Evolutionary conservation across 192 early-diverging fungal genomes (phyloP), one percentile per base, ranked within the genome.

Genomic region (Obelidium mucronatum): DNA sequence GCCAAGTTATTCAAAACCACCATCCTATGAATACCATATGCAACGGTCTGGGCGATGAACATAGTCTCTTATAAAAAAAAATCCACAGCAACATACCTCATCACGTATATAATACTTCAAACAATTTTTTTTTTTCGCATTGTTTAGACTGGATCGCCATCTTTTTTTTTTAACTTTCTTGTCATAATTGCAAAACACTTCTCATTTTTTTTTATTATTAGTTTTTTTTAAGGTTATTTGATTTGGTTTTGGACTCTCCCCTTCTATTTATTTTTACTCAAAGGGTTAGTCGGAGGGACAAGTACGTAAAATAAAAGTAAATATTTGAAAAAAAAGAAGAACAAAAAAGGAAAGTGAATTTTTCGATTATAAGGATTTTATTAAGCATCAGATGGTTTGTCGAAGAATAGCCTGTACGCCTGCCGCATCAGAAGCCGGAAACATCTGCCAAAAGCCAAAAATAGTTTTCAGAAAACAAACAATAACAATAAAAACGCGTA

Each of bases 11-110:
- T 13, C 67, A 3, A 37, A 40, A 35, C 76, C 76, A 22, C 76
- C 76, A 22, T 61, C 76, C 24, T 77, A 70, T 61, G 76, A 77
- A 37, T 37, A 68, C 53, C 76, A 77, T 54, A 53, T 77, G 67
- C 30, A 74, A 34, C 64, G 51, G 58, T 61, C 35, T 53, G 60
- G 73, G 22, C 73, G 73, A 19, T 64, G 60, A 40, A 55, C 28
- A 15, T 34, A 8, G 33, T 65, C 63, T 65, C 4, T 36, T n/a
- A 11, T 22, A 6, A 37, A 11, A 15, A 19, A 65, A 28, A 36
- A 65, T 30, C 6, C 6, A 65, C 35, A 30, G 13, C 19, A 65
- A 22, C 28, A 37, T 6, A 65, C 19, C 33, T 30, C 26, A 15
- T 65, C 40, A 65, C 39, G 30, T 37, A 15, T 65, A 24, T 59